Base-by-base conservation (phyloP, 148 eudicot species). In the Polygonum aviculare region DNA sequence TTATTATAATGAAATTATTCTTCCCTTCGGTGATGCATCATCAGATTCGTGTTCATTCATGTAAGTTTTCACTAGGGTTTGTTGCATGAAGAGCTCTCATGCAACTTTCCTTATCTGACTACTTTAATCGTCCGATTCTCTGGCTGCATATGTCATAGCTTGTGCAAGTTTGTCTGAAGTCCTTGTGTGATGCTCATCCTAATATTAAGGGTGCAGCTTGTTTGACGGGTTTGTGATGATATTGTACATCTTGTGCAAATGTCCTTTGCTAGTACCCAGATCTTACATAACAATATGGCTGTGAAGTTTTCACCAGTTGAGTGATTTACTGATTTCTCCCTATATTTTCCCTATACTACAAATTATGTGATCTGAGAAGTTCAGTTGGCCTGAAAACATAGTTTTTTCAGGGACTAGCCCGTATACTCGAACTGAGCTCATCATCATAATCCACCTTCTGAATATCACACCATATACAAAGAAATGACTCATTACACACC, bases 61-160 rank as follows among this genome's bases (percentile, higher is more conserved):
- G 10, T 26, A 22, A 60, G 8, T 22, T 22, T 60, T 55, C 62
- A 18, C 8, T 7, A 18, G 62, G 62, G 22, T 19, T n/a, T 18
- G 21, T 19, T 55, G 62, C 62, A 50, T 55, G 9, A 55, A 7
- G 22, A 19, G n/a, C n/a, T n/a, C 22, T 55, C 39, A 3, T 10
- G 60, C 31, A 18, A 48, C 47, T 18, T 19, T 40, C 60, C 88
- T 26, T 26, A 26, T 26, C 31, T 26, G 31, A 26, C 31, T 26
- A 26, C 31, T 26, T 26, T 26, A 26, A 26, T 26, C 31, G 31
- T 26, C 31, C 0, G 31, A 26, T 26, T 26, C 81, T 90, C 93
- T 39, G 3, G 41, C 7, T 44, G 47, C 47, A 44, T 44, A 21
- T 11, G 22, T 57, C 9, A 31, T 21, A n/a, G 63, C 26, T 21